phyloP scores from a whole-genome alignment of 768 basidiomycete genomes.

The Trametes cubensis region DNA sequence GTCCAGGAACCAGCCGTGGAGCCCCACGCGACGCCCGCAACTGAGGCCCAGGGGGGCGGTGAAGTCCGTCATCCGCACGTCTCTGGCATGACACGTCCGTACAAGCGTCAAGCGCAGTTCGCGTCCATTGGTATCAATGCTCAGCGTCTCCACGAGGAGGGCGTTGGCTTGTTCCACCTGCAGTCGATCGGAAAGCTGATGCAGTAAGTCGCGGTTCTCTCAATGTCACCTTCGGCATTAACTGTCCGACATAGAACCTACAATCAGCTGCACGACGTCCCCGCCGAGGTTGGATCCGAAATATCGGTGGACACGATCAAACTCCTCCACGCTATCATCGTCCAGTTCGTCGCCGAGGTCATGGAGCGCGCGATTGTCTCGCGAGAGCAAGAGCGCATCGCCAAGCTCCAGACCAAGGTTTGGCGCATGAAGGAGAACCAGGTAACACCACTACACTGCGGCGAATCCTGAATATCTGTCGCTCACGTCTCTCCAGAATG shows the following conservation, averaged over 20 bases:
- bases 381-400: slow-evolving; percentile 58
- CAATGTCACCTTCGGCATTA: background rate
- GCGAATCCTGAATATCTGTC: background rate
- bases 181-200: slow-evolving; percentile 41
- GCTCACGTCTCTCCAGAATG: slow-evolving; percentile 39
- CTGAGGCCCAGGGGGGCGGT: background rate
- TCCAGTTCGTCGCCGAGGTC: slow-evolving; percentile 54
- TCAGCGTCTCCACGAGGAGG: slow-evolving; percentile 43
- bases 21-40: background rate
- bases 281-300: slow-evolving; percentile 28
- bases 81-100: slow-evolving; percentile 47
- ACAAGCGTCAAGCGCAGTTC: slow-evolving; percentile 49
- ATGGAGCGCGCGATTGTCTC: slow-evolving; percentile 54
- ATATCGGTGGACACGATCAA: slow-evolving; percentile 55
- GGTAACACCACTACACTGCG: slow-evolving; percentile 36
- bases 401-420: slow-evolving; percentile 62
- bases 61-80: slow-evolving; percentile 24
- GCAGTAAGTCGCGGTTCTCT: slow-evolving; percentile 37
- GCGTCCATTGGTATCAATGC: slow-evolving; percentile 48
- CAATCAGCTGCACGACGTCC: slow-evolving; percentile 33
- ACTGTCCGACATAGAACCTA: slow-evolving; percentile 30
- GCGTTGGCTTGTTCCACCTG: slow-evolving; percentile 54
- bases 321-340: slow-evolving; percentile 47
- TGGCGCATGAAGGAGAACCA: slow-evolving; percentile 54
- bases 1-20: background rate